Evolutionary conservation across 805 yeast genomes (phyloP).

Genomic region (Millerozyma acaciae): DNA sequence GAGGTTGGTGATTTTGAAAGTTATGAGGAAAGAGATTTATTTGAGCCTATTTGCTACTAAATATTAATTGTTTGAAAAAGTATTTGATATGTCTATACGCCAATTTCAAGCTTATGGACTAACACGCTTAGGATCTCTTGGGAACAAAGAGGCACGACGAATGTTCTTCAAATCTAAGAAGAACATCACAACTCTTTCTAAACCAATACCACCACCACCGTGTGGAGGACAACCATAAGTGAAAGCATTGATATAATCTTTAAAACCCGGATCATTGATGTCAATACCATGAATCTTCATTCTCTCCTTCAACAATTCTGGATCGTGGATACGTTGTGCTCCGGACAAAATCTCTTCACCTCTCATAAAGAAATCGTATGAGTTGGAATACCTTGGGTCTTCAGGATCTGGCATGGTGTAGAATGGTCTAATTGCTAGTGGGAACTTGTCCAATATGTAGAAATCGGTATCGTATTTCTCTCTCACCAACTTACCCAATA

Average conservation of each 20-base stretch:
- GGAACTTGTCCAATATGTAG: slow-evolving; percentile 97
- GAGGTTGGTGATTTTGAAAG: no score
- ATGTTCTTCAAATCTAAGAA: slow-evolving; percentile 94
- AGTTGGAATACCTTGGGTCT: slow-evolving; percentile 90
- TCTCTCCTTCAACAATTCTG: slow-evolving; percentile 75
- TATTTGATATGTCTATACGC: no score
- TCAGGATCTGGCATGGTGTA: slow-evolving; percentile 98
- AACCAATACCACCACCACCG: slow-evolving; percentile 99
- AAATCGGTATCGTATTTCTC: slow-evolving; percentile 97
- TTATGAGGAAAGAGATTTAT: no score
- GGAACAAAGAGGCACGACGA: slow-evolving; percentile 98
- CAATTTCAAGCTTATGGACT: no score
- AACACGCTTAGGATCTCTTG: slow-evolving; percentile 95
- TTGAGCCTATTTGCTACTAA: no score
- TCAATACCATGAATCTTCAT: slow-evolving; percentile 80
- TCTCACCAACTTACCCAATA: slow-evolving; percentile 85
- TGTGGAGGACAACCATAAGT: slow-evolving; percentile 96
- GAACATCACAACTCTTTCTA: slow-evolving; percentile 98
- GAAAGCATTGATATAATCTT: slow-evolving; percentile 91
- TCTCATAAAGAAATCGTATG: slow-evolving; percentile 99
- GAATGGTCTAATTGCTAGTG: slow-evolving; percentile 94
- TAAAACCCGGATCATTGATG: slow-evolving; percentile 74
- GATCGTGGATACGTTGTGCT: slow-evolving; percentile 98
- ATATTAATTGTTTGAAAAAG: no score
- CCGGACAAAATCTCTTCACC: slow-evolving; percentile 99